Conservation (phyloP, 2,329 filamentous ascomycete species). For the Diaporthe caulivora region DNA sequence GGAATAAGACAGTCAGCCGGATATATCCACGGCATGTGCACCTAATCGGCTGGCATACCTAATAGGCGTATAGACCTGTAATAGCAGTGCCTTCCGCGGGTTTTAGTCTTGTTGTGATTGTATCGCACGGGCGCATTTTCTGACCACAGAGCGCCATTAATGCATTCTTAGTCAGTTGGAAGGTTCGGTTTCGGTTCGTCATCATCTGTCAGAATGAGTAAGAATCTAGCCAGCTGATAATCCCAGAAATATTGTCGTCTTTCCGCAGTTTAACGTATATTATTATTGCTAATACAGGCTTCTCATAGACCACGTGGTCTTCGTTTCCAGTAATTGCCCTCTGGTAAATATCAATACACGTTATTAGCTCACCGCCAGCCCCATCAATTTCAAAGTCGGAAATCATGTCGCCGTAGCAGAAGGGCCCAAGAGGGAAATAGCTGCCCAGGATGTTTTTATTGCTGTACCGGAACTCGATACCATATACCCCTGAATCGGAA, state of each 20-base stretch:
- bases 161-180: background rate
- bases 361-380: background rate
- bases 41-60: background rate
- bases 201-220: background rate
- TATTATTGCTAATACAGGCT: background rate
- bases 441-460: background rate
- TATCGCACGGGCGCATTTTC: no score
- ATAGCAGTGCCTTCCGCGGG: background rate
- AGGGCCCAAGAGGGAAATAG: background rate
- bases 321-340: background rate
- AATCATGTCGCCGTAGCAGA: no score
- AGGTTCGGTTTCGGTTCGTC: background rate
- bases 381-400: background rate
- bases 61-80: background rate
- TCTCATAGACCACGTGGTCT: background rate
- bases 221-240: background rate
- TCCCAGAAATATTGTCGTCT: no score
- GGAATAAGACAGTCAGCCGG: background rate
- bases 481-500: background rate
- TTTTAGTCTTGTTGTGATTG: background rate
- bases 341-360: background rate
- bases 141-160: no score
- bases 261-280: background rate
- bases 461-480: background rate
- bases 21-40: background rate